Evolutionary conservation across 495 filamentous ascomycete species (phyloP).

Genomic region (Lineolata rhizophorae): DNA sequence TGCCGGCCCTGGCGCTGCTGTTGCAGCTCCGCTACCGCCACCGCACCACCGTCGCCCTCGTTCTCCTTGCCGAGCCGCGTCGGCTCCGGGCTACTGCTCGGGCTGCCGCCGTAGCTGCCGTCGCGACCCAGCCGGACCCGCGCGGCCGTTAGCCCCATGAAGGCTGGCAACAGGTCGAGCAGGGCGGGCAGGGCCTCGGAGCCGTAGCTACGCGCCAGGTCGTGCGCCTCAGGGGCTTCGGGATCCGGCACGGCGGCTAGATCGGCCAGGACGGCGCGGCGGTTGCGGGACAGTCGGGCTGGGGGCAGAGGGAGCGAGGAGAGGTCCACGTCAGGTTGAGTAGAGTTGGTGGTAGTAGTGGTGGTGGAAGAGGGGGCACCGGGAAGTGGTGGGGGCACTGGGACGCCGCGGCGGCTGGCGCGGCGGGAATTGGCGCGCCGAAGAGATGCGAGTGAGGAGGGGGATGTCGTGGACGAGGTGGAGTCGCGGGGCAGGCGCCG

Average conservation of each 20-base stretch:
- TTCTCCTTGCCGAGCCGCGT: too few species aligned
- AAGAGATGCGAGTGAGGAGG: too few species aligned
- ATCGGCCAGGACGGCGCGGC: conserved; percentile 6
- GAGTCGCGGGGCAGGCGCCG: too few species aligned
- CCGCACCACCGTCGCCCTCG: too few species aligned
- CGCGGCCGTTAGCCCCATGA: conserved; percentile 25
- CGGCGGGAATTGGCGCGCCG: too few species aligned
- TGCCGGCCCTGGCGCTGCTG: too few species aligned
- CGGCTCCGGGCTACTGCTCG: too few species aligned
- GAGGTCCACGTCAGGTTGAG: conserved; percentile 2
- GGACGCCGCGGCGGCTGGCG: too few species aligned
- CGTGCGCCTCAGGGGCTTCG: conserved; percentile 7
- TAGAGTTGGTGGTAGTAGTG: conserved; percentile 4
- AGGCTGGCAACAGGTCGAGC: conserved; percentile 21
- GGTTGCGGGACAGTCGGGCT: conserved; percentile 5
- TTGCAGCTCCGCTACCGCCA: too few species aligned
- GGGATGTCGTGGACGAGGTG: too few species aligned
- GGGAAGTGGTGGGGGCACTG: too few species aligned
- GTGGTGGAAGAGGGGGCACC: too few species aligned
- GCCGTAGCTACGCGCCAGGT: conserved; percentile 16
- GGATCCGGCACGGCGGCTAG: conserved; percentile 3
- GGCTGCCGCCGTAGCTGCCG: conserved; percentile 9
- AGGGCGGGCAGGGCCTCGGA: conserved; percentile 12
- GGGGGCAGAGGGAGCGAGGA: conserved; percentile 1
- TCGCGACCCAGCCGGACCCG: conserved; percentile 4